Evolutionary conservation across 192 early-diverging fungal species (phyloP).

Genomic region (Allomyces macrogynus): DNA sequence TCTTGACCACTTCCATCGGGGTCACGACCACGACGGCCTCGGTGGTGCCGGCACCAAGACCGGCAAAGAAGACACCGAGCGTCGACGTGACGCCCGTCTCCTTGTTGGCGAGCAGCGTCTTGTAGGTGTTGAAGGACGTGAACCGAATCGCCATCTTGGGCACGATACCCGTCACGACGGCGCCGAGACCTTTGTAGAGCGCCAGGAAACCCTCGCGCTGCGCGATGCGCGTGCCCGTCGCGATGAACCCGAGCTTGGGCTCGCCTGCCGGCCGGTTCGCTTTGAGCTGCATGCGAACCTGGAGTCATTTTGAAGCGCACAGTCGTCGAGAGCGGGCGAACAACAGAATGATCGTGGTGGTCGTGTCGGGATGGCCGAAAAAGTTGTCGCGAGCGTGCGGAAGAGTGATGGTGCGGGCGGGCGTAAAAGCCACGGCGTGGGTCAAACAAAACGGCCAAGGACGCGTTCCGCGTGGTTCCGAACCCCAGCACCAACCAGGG

Average conservation of each 20-base stretch:
- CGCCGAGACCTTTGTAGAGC: constrained; percentile 93
- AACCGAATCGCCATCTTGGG: constrained; percentile 99
- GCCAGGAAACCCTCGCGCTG: constrained; percentile 68
- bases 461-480: too few relatives aligned
- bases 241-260: constrained; percentile 36
- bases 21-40: constrained; percentile 89
- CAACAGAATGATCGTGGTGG: too few relatives aligned
- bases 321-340: too few relatives aligned
- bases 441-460: too few relatives aligned
- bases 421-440: too few relatives aligned
- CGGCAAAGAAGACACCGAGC: constrained; percentile 54
- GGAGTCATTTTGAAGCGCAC: too few relatives aligned
- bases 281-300: background rate
- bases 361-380: too few relatives aligned
- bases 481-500: too few relatives aligned
- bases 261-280: background rate
- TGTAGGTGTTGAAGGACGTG: constrained; percentile 87
- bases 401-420: too few relatives aligned
- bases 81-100: constrained; percentile 43
- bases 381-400: too few relatives aligned
- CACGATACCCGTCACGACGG: constrained; percentile 86
- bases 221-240: constrained; percentile 66
- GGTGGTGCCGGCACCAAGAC: constrained; percentile 76
- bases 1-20: constrained; percentile 98
- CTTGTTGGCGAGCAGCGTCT: constrained; percentile 48